A percentile compares a stretch with the other conserved stretches of the same genome.
These are phyloP conservation scores for Cryptococcus sp. DNA, from an alignment of 1,284 basidiomycete species.

Conservation along the genomic window DNA sequence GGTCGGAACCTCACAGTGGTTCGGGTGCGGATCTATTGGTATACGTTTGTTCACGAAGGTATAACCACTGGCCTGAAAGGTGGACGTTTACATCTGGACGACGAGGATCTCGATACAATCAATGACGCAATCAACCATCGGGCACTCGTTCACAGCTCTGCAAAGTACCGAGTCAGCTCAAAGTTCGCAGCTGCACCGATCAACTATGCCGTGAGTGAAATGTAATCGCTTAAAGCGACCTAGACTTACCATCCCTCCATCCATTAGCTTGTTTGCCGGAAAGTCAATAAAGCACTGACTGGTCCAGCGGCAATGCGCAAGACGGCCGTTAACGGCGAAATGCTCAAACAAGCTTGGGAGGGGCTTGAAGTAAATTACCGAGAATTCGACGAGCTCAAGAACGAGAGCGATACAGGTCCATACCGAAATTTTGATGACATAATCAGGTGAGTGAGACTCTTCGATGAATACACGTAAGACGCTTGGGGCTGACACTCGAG, in stretches of 20 bases:
- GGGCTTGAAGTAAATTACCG: constrained; percentile 77
- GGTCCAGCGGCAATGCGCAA: constrained; percentile 67
- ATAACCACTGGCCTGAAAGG: constrained; percentile 75
- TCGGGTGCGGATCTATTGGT: constrained; percentile 80
- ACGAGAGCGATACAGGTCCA: constrained; percentile 44
- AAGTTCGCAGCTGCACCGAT: constrained; percentile 65
- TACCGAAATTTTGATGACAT: constrained; percentile 62
- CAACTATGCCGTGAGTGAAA: constrained; percentile 57
- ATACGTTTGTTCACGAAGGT: constrained; percentile 73
- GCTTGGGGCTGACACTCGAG: neutral
- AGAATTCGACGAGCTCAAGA: constrained; percentile 68
- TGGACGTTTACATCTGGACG: constrained; percentile 65
- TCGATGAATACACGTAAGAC: neutral
- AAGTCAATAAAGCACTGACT: constrained; percentile 72
- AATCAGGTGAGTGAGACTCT: constrained; percentile 57
- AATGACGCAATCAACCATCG: constrained; percentile 63
- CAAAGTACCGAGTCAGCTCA: constrained; percentile 46
- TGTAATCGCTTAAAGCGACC: neutral
- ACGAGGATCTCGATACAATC: constrained; percentile 69
- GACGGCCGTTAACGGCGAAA: constrained; percentile 63
- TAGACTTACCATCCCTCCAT: neutral
- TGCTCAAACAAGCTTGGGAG: constrained; percentile 73
- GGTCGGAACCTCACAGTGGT: constrained; percentile 51
- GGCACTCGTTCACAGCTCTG: constrained; percentile 45
- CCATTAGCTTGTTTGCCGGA: constrained; percentile 63